Evolutionary conservation across 208 protist genomes (phyloP).

Genomic region (Zelonia costaricensis): DNA sequence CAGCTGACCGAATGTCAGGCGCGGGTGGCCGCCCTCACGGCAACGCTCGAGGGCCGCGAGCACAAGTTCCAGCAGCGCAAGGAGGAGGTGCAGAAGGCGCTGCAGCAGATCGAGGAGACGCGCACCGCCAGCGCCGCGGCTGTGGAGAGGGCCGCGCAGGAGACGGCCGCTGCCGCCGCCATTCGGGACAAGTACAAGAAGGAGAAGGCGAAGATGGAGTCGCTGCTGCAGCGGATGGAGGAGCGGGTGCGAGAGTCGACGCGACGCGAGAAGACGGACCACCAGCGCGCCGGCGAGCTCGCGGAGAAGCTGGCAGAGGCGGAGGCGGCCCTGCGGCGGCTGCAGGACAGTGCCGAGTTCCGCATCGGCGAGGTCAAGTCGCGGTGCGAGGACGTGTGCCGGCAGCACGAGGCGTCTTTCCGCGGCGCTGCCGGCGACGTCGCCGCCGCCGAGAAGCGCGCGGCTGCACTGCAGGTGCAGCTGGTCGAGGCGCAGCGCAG

Average conservation of each 20-base stretch:
- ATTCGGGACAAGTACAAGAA: conserved; percentile 60
- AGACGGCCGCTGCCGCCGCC: conserved; percentile 39
- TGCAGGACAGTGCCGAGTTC: conserved; percentile 28
- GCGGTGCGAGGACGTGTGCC: conserved; percentile 31
- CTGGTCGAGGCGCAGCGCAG: conserved; percentile 31
- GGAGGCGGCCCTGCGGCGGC: conserved; percentile 26
- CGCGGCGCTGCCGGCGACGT: conserved; percentile 26
- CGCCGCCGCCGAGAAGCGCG: conserved; percentile 24
- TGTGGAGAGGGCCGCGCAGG: conserved; percentile 29
- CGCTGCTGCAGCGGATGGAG: conserved; percentile 46
- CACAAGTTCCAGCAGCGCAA: conserved; percentile 47
- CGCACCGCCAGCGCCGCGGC: conserved; percentile 23
- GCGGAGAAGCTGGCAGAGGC: conserved; percentile 24
- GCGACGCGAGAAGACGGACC: conserved; percentile 42
- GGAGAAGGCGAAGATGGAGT: conserved; percentile 63
- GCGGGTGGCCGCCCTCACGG: conserved; percentile 25
- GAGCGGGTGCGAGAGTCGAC: conserved; percentile 30
- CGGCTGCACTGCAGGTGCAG: conserved; percentile 21
- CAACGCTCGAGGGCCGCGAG: conserved; percentile 29
- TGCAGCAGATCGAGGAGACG: conserved; percentile 39
- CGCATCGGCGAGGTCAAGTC: conserved; percentile 27
- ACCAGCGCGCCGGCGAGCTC: conserved; percentile 35
- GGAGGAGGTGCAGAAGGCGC: conserved; percentile 37
- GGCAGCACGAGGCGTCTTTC: conserved; percentile 36
- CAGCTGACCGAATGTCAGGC: conserved; percentile 18